A percentile compares a stretch with the other conserved stretches of the same genome.
Conservation (phyloP, 306 rosid species). For the Gastrolobium bilobum region DNA sequence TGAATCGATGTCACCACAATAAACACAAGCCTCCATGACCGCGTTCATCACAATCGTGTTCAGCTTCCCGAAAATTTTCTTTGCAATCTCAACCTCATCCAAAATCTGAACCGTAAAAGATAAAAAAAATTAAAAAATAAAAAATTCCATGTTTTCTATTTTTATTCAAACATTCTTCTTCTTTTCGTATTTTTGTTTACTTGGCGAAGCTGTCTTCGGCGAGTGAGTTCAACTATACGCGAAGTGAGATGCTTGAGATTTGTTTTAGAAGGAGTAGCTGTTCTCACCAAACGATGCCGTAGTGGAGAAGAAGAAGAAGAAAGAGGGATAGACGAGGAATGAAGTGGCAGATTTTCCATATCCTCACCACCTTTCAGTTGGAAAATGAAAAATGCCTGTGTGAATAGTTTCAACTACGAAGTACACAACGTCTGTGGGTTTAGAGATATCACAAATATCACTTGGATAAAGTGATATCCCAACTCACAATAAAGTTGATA, state of each 20-base stretch:
- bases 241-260: conserved; percentile 80
- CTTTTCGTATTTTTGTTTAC: neutral
- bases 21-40: conserved; percentile 81
- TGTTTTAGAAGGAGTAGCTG: conserved; percentile 41
- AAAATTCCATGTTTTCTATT: neutral
- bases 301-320: conserved; percentile 44
- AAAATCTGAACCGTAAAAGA: conserved; percentile 55
- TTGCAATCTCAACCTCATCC: conserved; percentile 72
- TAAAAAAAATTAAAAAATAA: neutral
- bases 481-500: too few relatives aligned
- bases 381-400: too few relatives aligned
- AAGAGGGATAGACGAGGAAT: conserved; percentile 17
- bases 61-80: conserved; percentile 65
- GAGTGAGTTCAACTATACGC: conserved; percentile 79
- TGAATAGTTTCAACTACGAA: too few relatives aligned
- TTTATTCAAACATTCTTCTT: neutral
- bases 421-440: too few relatives aligned
- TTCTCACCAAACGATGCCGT: conserved; percentile 58
- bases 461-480: too few relatives aligned
- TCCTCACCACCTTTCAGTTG: too few relatives aligned
- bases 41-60: conserved; percentile 86
- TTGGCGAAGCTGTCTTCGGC: conserved; percentile 80
- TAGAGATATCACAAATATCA: too few relatives aligned
- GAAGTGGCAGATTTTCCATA: neutral
- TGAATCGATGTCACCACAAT: conserved; percentile 71